Conservation (phyloP, 2,329 filamentous ascomycete genomes). For the Dothistroma pini region DNA sequence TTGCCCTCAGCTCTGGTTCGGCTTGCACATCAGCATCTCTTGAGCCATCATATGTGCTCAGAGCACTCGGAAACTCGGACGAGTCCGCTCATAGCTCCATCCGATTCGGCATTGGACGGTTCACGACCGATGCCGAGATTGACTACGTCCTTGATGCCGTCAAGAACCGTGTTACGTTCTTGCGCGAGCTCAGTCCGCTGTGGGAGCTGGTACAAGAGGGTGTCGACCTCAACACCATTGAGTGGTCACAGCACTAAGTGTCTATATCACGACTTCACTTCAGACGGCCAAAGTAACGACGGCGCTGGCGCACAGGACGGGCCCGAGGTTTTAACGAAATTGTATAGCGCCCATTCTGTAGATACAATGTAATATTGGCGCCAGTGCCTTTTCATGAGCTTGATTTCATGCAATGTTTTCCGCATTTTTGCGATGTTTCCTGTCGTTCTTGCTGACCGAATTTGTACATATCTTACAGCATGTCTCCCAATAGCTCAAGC, state of each 20-base stretch:
- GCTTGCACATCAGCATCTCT: slow-evolving; percentile 96
- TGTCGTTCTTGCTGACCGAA: not conserved
- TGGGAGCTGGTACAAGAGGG: slow-evolving; percentile 99
- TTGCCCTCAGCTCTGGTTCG: slow-evolving; percentile 92
- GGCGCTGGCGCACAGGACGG: not conserved
- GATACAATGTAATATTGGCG: not conserved
- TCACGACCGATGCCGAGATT: slow-evolving; percentile 92
- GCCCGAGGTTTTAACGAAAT: not conserved
- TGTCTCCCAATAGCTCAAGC: slow-evolving; percentile 4
- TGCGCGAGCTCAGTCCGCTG: slow-evolving; percentile 89
- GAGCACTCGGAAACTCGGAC: slow-evolving; percentile 91
- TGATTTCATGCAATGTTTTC: no score
- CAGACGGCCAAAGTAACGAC: not conserved
- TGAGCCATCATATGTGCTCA: slow-evolving; percentile 92
- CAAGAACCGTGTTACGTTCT: slow-evolving; percentile 81
- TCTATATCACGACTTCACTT: not conserved
- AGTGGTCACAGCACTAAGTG: slow-evolving; percentile 94
- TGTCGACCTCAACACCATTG: slow-evolving; percentile 89
- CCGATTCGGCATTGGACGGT: slow-evolving; percentile 92
- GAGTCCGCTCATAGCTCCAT: slow-evolving; percentile 98
- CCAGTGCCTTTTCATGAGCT: not conserved
- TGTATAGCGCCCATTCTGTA: not conserved
- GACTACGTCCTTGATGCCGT: slow-evolving; percentile 98
- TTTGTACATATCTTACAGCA: not conserved
- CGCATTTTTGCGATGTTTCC: not conserved